Conservation (phyloP, 352 stramenopile species). For the Blastocystis sp. region DNA sequence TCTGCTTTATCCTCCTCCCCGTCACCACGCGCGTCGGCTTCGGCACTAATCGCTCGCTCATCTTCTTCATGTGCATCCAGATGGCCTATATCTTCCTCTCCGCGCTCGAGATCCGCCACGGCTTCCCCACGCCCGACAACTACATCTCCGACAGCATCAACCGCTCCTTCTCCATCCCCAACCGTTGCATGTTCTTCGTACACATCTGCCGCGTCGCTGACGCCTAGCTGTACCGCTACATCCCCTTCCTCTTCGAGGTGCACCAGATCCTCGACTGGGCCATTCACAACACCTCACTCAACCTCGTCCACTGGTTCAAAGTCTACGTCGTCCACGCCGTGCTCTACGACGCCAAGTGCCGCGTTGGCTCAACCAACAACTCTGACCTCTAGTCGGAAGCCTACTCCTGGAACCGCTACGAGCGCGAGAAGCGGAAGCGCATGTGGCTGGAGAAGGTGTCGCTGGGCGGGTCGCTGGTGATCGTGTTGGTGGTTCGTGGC, state of each 20-base stretch:
- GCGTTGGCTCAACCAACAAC: not conserved
- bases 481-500: not conserved
- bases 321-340: slow-evolving; percentile 34
- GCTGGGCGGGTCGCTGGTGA: not conserved
- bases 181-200: slow-evolving; percentile 54
- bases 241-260: slow-evolving; percentile 69
- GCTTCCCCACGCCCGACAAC: slow-evolving; percentile 37
- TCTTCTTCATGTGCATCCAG: slow-evolving; percentile 24
- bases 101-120: slow-evolving; percentile 11
- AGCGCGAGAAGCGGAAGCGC: slow-evolving; percentile 55
- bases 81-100: slow-evolving; percentile 34
- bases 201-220: not conserved
- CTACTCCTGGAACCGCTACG: not conserved
- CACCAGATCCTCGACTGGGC: slow-evolving; percentile 67
- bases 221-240: slow-evolving; percentile 50
- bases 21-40: slow-evolving; percentile 21
- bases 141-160: slow-evolving; percentile 30
- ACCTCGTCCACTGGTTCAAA: slow-evolving; percentile 59
- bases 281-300: slow-evolving; percentile 33
- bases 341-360: slow-evolving; percentile 46
- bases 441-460: slow-evolving; percentile 33
- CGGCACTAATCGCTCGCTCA: not conserved
- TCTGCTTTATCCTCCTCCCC: slow-evolving; percentile 8
- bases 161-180: slow-evolving; percentile 34
- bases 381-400: not conserved